phyloP scores from a whole-genome alignment of 352 stramenopile species.

The Vaucheria bursata region DNA sequence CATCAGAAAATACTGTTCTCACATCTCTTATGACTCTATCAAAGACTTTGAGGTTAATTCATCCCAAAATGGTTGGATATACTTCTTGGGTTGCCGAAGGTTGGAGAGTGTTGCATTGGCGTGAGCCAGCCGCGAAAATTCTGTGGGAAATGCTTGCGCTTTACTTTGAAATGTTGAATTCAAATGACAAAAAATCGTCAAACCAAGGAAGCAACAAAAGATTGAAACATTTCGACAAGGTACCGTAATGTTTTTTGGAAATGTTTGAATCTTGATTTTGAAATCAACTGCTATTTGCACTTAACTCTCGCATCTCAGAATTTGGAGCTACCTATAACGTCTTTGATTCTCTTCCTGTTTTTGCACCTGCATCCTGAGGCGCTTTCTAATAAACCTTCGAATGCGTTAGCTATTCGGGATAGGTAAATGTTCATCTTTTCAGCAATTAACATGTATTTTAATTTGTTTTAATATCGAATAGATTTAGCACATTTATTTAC shows the following conservation, averaged over 20 bases:
- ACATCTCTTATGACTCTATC: slow-evolving; percentile 19
- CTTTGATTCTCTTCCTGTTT: slow-evolving; percentile 34
- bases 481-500: slow-evolving; percentile 5
- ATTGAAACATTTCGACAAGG: no score
- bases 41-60: slow-evolving; percentile 9
- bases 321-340: slow-evolving; percentile 24
- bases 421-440: not conserved
- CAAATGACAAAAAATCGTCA: no score
- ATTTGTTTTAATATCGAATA: not conserved
- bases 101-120: slow-evolving; percentile 41
- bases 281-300: no score
- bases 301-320: slow-evolving; percentile 9
- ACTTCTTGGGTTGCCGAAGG: slow-evolving; percentile 44
- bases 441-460: not conserved
- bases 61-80: slow-evolving; percentile 33
- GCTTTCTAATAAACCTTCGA: not conserved
- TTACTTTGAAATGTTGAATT: slow-evolving; percentile 6
- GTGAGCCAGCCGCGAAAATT: slow-evolving; percentile 38
- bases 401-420: not conserved
- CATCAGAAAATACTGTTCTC: not conserved
- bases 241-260: no score
- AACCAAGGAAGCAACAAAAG: no score
- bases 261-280: no score
- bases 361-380: slow-evolving; percentile 40
- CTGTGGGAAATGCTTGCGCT: slow-evolving; percentile 46